Evolutionary conservation across 202 grass and related monocot species (phyloP), one percentile per base, ranked within the genome.

Genomic region (Setaria viridis): DNA sequence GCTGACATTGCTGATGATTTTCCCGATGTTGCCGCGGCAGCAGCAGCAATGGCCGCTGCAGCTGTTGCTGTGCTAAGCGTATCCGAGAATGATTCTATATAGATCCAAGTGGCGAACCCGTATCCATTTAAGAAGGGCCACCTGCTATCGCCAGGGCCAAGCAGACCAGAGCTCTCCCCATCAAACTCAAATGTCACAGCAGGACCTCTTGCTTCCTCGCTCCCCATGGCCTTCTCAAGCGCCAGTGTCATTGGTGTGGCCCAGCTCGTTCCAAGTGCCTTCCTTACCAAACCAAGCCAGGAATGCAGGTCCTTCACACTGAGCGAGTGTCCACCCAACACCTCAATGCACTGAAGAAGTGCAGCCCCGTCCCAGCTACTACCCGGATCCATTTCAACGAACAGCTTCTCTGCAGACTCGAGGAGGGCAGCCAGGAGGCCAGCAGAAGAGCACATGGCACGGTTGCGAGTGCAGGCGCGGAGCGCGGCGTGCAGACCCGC

Each of bases 81-180:
- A 79, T 99, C 96, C 0, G 93, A 91, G 80, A 99, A 99, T 9
- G 96, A 99, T 70, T 99, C 96, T 57, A 99, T 94, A 73, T 94
- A 99, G 20, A 99, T 95, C 96, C 96, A 99, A 49, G 93, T 99
- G 76, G 90, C 96, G 48, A 99, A 94, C 19, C 88, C 93, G 9
- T 99, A 99, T 64, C 96, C 96, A 87, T 92, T 99, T 47, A 87
- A 89, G 83, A 99, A 99, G 32, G 96, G 96, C 96, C 96, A 99
- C 86, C 87, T 86, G 86, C 96, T 95, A 41, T 99, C 96, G 5
- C 91, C 93, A 21, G 96, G 96, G 58, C 88, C 91, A 75, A 99
- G 92, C 82, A 99, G 72, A 14, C 96, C 96, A 73, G 96, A 99
- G 89, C 93, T 99, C 82, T 99, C 96, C 9, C 96, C 96, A 58